Conservation (phyloP, 257 asterid genomes). For the Nemophila menziesii region DNA sequence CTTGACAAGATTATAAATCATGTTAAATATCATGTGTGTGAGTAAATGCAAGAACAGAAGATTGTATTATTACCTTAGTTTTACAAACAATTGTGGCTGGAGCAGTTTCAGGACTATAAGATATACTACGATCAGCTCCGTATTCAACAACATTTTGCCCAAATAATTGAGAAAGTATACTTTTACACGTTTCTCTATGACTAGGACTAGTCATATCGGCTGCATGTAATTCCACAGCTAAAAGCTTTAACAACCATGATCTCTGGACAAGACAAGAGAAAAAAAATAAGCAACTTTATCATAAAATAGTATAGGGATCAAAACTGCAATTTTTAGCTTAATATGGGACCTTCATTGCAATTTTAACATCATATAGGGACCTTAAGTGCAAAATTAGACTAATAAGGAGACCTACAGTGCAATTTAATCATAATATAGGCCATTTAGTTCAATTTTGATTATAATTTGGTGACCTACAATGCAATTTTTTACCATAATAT, state of each 20-base stretch:
- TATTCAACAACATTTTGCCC: conserved; percentile 35
- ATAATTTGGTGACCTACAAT: too few species aligned
- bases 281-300: background rate
- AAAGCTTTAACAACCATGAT: conserved; percentile 93
- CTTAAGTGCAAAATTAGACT: too few species aligned
- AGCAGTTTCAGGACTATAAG: conserved; percentile 23
- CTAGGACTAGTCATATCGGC: conserved; percentile 51
- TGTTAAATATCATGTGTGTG: background rate
- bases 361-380: too few species aligned
- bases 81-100: conserved; percentile 40
- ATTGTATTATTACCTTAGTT: conserved; percentile 47
- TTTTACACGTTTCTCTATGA: conserved; percentile 75
- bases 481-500: too few species aligned
- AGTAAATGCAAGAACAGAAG: background rate
- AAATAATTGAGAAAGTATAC: conserved; percentile 62
- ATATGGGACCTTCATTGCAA: too few species aligned
- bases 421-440: too few species aligned
- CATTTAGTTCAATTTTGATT: too few species aligned
- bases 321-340: too few species aligned
- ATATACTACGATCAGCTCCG: conserved; percentile 28
- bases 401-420: too few species aligned
- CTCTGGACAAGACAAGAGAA: conserved; percentile 36
- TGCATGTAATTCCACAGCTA: conserved; percentile 72
- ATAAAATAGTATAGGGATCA: too few species aligned
- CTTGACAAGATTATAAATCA: background rate